phyloP scores from a whole-genome alignment of 768 basidiomycete genomes.

The Favolaschia claudopus region DNA sequence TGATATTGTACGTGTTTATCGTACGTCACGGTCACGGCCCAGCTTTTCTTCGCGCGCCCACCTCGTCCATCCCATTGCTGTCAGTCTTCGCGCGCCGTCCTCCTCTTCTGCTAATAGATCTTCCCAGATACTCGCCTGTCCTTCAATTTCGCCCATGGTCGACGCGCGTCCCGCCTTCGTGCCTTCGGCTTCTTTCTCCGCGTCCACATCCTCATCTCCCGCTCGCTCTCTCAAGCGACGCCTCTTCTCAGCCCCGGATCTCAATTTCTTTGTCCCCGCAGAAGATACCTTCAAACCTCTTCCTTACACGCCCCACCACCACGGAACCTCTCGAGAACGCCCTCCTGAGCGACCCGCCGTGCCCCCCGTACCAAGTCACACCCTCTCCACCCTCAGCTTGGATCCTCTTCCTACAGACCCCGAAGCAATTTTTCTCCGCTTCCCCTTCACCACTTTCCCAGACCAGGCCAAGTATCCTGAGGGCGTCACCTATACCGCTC shows the following conservation, averaged over 20 bases:
- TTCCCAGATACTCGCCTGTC: not conserved
- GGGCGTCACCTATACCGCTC: conserved; percentile 72
- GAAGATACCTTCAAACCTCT: conserved; percentile 70
- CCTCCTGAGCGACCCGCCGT: conserved; percentile 38
- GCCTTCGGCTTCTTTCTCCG: conserved; percentile 29
- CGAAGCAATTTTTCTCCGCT: conserved; percentile 72
- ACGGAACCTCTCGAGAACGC: conserved; percentile 32
- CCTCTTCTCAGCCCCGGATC: conserved; percentile 52
- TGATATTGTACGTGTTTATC: too few species aligned
- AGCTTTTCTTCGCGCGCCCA: not conserved
- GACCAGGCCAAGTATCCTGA: conserved; percentile 65
- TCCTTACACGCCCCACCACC: conserved; percentile 60
- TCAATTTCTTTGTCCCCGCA: conserved; percentile 69
- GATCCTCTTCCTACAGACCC: conserved; percentile 77
- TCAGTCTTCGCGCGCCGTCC: conserved; percentile 15
- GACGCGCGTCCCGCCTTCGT: conserved; percentile 34
- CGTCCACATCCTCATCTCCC: conserved; percentile 33
- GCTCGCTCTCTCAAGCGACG: conserved; percentile 54
- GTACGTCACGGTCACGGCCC: not conserved
- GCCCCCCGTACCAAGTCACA: conserved; percentile 49
- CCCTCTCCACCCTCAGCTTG: conserved; percentile 60
- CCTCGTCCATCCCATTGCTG: not conserved
- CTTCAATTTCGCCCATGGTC: conserved; percentile 22
- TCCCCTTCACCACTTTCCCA: conserved; percentile 76
- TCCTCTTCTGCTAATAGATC: not conserved